Conservation (phyloP, 208 protist genomes). For the Trichomonas vaginalis region DNA sequence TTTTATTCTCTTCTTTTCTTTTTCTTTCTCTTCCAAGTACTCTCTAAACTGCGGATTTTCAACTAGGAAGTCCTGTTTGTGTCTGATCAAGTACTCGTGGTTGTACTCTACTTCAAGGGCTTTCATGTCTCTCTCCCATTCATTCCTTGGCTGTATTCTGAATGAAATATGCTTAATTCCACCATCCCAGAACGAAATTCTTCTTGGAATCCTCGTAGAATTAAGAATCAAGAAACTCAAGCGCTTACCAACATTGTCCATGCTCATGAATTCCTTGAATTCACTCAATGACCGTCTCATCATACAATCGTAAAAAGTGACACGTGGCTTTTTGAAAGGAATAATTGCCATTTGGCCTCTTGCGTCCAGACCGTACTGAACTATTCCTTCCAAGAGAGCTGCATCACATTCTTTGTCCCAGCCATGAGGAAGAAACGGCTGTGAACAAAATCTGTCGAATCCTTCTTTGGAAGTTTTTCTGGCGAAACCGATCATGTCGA, state of each 20-base stretch:
- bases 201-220: not conserved
- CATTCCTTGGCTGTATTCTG: not conserved
- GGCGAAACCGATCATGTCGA: not conserved
- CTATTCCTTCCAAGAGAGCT: not conserved
- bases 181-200: not conserved
- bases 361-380: not conserved
- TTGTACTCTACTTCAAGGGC: not conserved
- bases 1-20: not conserved
- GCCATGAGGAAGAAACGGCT: not conserved
- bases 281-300: not conserved
- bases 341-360: not conserved
- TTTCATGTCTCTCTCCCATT: not conserved
- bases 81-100: not conserved
- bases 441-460: not conserved
- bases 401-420: not conserved
- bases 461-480: not conserved
- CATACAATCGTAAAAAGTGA: not conserved
- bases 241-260: not conserved
- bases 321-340: not conserved
- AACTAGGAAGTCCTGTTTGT: not conserved
- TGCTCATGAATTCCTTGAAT: not conserved
- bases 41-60: not conserved
- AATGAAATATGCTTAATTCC: not conserved
- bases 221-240: not conserved
- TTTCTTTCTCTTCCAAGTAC: not conserved